Conservation (phyloP, 2,329 filamentous ascomycete genomes). For the Colletotrichum scovillei region DNA sequence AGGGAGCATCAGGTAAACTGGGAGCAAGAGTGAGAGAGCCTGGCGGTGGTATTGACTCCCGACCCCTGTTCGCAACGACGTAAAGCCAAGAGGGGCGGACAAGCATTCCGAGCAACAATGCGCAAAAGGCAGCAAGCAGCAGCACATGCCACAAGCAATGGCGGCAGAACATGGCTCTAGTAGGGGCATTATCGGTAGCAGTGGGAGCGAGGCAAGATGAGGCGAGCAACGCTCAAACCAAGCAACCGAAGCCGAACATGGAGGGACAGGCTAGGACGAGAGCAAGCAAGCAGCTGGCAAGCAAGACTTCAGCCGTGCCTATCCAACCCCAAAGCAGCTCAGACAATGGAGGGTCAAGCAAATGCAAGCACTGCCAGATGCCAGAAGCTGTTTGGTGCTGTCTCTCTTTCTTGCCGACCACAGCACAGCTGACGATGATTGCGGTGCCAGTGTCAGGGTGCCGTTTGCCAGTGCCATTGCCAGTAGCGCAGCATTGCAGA, state of each 20-base stretch:
- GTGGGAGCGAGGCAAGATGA: background rate
- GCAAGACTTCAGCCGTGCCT: slow-evolving; percentile 19
- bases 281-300: background rate
- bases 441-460: background rate
- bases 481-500: slow-evolving; percentile 15
- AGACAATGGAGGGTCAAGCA: background rate
- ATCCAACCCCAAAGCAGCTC: slow-evolving; percentile 7
- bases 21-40: background rate
- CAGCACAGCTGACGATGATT: slow-evolving; percentile 22
- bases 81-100: background rate
- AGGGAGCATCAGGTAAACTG: background rate
- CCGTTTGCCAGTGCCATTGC: background rate
- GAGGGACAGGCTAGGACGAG: background rate
- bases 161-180: background rate
- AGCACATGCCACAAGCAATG: slow-evolving; percentile 13
- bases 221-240: background rate
- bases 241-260: slow-evolving; percentile 6
- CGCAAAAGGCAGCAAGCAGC: slow-evolving; percentile 9
- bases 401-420: slow-evolving; percentile 11
- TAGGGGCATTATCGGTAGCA: slow-evolving; percentile 14
- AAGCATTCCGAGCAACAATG: slow-evolving; percentile 10
- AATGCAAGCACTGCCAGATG: background rate
- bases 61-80: slow-evolving; percentile 2
- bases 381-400: background rate
- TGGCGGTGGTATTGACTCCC: background rate